Percentiles rank a stretch among this genome's conserved stretches.
Evolutionary conservation across 108 stramenopile species (phyloP).

Genomic region (Bacterosira constricta): DNA sequence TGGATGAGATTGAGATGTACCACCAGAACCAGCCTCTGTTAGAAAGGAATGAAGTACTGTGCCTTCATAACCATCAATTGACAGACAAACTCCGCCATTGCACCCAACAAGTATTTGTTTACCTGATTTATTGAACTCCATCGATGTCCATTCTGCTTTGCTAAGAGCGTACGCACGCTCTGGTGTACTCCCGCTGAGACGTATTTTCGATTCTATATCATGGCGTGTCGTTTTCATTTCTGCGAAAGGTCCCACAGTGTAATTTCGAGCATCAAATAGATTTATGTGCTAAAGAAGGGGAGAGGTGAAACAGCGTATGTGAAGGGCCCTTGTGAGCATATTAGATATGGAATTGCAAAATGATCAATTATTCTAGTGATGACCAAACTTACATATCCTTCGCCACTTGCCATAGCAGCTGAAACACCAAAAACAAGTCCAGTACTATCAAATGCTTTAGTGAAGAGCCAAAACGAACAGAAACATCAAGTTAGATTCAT

Average conservation of each 20-base stretch:
- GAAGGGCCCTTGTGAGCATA: neutral
- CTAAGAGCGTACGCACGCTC: slow-evolving; percentile 47
- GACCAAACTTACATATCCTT: slow-evolving; percentile 57
- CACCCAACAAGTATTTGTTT: slow-evolving; percentile 70
- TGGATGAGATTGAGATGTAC: slow-evolving; percentile 11
- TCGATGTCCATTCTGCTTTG: slow-evolving; percentile 52
- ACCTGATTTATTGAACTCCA: slow-evolving; percentile 78
- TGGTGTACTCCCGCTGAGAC: slow-evolving; percentile 18
- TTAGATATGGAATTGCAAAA: neutral
- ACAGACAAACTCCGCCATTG: slow-evolving; percentile 52
- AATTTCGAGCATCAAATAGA: slow-evolving; percentile 84
- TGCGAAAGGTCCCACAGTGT: slow-evolving; percentile 74
- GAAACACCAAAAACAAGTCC: slow-evolving; percentile 83
- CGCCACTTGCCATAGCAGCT: slow-evolving; percentile 51
- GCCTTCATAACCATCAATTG: slow-evolving; percentile 82
- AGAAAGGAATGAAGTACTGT: slow-evolving; percentile 66
- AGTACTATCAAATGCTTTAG: slow-evolving; percentile 73
- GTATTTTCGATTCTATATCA: slow-evolving; percentile 50
- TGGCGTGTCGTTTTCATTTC: slow-evolving; percentile 67
- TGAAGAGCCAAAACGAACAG: too few relatives aligned
- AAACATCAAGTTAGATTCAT: too few relatives aligned
- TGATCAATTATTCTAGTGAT: neutral
- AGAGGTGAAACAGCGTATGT: neutral
- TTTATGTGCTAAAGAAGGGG: slow-evolving; percentile 59
- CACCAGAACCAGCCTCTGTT: slow-evolving; percentile 21